phyloP scores from a whole-genome alignment of 129 eudicot species.

The Helianthus tuberosus region DNA sequence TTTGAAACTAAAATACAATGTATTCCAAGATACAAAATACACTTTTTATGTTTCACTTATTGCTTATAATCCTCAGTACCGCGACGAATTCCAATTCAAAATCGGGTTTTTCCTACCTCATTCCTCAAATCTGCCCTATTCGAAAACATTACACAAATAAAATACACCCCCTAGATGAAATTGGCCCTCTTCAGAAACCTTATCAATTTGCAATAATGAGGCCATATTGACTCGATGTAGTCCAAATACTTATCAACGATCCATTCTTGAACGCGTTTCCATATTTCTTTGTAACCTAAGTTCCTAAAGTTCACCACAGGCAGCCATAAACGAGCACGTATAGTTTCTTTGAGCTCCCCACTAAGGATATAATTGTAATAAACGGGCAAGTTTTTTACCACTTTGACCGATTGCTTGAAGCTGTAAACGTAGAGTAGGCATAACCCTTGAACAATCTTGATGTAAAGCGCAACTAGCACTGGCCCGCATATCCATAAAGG shows the following conservation, averaged over 20 bases:
- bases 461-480: slow-evolving; percentile 53
- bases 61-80: slow-evolving; percentile 31
- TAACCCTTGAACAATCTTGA: slow-evolving; percentile 56
- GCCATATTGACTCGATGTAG: slow-evolving; percentile 79
- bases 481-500: slow-evolving; percentile 88
- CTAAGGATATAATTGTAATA: slow-evolving; percentile 41
- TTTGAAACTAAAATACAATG: slow-evolving; percentile 27
- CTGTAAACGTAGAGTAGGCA: slow-evolving; percentile 55
- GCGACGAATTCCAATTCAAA: slow-evolving; percentile 28
- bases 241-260: slow-evolving; percentile 62
- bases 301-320: slow-evolving; percentile 49
- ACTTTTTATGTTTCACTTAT: background rate
- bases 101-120: slow-evolving; percentile 37
- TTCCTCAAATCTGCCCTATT: slow-evolving; percentile 38
- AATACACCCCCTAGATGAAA: slow-evolving; percentile 44
- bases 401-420: slow-evolving; percentile 61
- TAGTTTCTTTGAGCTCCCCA: slow-evolving; percentile 58
- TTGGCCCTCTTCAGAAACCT: slow-evolving; percentile 77
- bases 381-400: slow-evolving; percentile 51
- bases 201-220: slow-evolving; percentile 66
- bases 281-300: slow-evolving; percentile 47
- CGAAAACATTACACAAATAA: slow-evolving; percentile 30
- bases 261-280: slow-evolving; percentile 39
- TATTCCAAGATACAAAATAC: slow-evolving; percentile 32
- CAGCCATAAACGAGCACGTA: slow-evolving; percentile 43